Conservation (phyloP, 164 flowering plant species). For the Sextonia rubra region DNA sequence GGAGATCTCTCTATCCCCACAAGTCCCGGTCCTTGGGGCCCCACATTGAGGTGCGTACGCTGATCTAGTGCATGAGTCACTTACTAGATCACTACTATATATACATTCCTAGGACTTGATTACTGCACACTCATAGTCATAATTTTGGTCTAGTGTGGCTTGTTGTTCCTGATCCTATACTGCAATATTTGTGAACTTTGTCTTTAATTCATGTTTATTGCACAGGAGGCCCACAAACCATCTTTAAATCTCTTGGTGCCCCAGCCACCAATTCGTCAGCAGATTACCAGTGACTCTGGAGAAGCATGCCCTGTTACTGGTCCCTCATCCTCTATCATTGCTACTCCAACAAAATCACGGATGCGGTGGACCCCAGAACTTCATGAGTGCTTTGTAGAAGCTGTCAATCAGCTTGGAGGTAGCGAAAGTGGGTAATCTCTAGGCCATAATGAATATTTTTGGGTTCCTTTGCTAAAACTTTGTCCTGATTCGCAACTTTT, state of each 20-base stretch:
- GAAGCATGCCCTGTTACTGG: conserved; percentile 33
- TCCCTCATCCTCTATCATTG: conserved; percentile 25
- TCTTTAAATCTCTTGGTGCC: conserved; percentile 30
- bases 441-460: background rate
- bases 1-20: too few relatives aligned
- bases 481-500: background rate
- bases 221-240: conserved; percentile 32
- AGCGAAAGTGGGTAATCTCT: conserved; percentile 46
- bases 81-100: too few relatives aligned
- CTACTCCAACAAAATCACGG: conserved; percentile 31
- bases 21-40: too few relatives aligned
- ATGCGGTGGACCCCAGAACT: conserved; percentile 81
- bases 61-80: too few relatives aligned
- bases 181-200: background rate
- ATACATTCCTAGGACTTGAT: too few relatives aligned
- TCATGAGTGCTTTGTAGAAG: conserved; percentile 70
- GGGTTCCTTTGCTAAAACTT: background rate
- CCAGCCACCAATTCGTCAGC: conserved; percentile 48
- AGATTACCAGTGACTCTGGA: conserved; percentile 42
- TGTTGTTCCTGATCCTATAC: background rate
- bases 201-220: conserved; percentile 24
- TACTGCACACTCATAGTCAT: too few relatives aligned
- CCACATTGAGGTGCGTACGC: too few relatives aligned
- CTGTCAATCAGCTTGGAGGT: conserved; percentile 64
- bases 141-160: too few relatives aligned